Percentiles rank a stretch among this genome's conserved stretches.
Conservation (phyloP, 352 stramenopile species). For the Phytophthora multivora region DNA sequence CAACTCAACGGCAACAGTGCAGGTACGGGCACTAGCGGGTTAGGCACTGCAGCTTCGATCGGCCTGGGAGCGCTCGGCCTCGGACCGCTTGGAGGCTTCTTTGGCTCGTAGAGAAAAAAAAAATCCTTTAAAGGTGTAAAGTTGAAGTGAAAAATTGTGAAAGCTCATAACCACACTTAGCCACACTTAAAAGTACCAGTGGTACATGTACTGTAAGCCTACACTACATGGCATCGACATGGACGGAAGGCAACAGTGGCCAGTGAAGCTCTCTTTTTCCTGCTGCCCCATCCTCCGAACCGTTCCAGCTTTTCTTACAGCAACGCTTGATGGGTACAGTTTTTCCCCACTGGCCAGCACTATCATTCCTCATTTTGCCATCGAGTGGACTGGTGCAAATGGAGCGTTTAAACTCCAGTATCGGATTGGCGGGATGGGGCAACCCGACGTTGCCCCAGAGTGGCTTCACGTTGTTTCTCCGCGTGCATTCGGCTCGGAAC, state of each 20-base stretch:
- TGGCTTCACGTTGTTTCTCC: conserved; percentile 62
- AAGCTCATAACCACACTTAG: too few relatives aligned
- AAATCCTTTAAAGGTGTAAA: not conserved
- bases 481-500: conserved; percentile 64
- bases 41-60: conserved; percentile 18
- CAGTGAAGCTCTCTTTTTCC: not conserved
- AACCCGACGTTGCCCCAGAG: conserved; percentile 22
- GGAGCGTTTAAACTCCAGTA: conserved; percentile 24
- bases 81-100: conserved; percentile 9
- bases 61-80: conserved; percentile 15
- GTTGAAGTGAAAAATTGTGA: not conserved
- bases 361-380: conserved; percentile 26
- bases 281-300: not conserved
- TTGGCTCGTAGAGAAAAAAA: conserved; percentile 6
- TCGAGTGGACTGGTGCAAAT: conserved; percentile 6
- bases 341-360: conserved; percentile 1
- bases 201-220: too few relatives aligned
- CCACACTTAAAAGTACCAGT: too few relatives aligned
- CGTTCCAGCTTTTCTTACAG: conserved; percentile 1
- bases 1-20: conserved; percentile 20
- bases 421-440: conserved; percentile 28
- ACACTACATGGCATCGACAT: too few relatives aligned
- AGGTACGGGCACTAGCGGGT: not conserved
- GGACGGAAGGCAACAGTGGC: too few relatives aligned
- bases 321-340: conserved; percentile 31